These are phyloP conservation scores for Fusarium annulatum DNA, from an alignment of 2,329 filamentous ascomycete genomes.

Conservation along the genomic window DNA sequence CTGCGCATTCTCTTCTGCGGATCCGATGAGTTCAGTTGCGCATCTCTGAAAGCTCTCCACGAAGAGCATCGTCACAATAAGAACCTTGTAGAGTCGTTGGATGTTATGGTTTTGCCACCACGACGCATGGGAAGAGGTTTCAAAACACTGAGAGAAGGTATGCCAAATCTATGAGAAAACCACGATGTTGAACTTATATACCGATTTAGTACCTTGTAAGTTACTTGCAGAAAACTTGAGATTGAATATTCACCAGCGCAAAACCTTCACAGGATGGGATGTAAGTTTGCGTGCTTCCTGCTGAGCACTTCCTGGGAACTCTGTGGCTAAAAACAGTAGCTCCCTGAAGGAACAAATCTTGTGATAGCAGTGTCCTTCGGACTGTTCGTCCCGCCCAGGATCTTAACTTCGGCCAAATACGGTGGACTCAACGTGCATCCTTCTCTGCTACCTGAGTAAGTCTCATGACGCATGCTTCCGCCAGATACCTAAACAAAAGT, in stretches of 20 bases:
- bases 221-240: conserved; percentile 69
- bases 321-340: conserved; percentile 51
- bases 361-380: conserved; percentile 96
- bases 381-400: conserved; percentile 82
- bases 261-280: conserved; percentile 86
- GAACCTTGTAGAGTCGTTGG: conserved; percentile 76
- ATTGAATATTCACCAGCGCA: conserved; percentile 77
- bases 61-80: conserved; percentile 65
- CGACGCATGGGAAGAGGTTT: conserved; percentile 82
- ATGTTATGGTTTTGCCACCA: conserved; percentile 84
- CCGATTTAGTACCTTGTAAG: conserved; percentile 76
- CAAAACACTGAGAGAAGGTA: conserved; percentile 75
- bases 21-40: conserved; percentile 89
- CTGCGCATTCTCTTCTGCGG: conserved; percentile 93
- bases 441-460: conserved; percentile 85
- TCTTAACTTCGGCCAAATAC: conserved; percentile 77
- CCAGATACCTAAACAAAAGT: conserved; percentile 25
- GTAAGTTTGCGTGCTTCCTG: conserved; percentile 57
- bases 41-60: conserved; percentile 76
- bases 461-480: neutral
- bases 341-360: conserved; percentile 74
- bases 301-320: neutral
- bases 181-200: neutral
- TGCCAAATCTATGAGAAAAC: conserved; percentile 16
- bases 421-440: conserved; percentile 95